phyloP scores from a whole-genome alignment of 202 grass and related monocot species.

The Setaria italica region DNA sequence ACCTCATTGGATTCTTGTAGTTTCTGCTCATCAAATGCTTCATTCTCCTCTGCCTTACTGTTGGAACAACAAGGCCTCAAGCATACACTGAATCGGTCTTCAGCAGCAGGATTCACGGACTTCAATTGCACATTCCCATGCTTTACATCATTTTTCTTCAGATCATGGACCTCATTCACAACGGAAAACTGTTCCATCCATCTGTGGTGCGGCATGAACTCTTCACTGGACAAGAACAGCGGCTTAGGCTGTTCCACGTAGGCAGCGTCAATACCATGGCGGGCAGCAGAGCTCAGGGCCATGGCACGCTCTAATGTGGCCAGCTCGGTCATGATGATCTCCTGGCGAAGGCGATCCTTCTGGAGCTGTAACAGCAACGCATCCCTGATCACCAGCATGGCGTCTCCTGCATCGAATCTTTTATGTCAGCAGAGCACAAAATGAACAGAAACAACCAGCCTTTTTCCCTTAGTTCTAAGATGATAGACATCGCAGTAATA shows the following conservation, averaged over 20 bases:
- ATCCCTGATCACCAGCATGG: conserved; percentile 45
- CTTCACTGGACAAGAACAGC: background rate
- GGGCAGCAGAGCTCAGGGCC: background rate
- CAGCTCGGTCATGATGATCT: conserved; percentile 40
- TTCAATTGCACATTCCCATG: background rate
- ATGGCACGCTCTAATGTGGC: conserved; percentile 43
- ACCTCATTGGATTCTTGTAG: conserved; percentile 8
- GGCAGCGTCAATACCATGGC: background rate
- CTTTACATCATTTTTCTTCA: background rate
- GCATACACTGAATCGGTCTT: background rate
- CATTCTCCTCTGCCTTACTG: background rate
- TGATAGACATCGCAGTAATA: background rate
- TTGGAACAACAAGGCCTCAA: background rate
- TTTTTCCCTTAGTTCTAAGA: background rate
- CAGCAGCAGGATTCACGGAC: background rate
- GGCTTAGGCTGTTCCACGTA: background rate
- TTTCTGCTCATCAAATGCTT: conserved; percentile 11
- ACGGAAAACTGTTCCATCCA: background rate
- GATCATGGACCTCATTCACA: conserved; percentile 15
- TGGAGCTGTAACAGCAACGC: conserved; percentile 44
- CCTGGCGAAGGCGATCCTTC: conserved; percentile 41
- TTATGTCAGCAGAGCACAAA: background rate
- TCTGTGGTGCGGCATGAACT: background rate
- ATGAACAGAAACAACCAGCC: background rate
- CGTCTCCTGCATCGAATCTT: background rate